Percentiles rank a stretch among this genome's conserved stretches.
Evolutionary conservation across 192 early-diverging fungal genomes (phyloP).

Genomic region (Glomus cerebriforme): DNA sequence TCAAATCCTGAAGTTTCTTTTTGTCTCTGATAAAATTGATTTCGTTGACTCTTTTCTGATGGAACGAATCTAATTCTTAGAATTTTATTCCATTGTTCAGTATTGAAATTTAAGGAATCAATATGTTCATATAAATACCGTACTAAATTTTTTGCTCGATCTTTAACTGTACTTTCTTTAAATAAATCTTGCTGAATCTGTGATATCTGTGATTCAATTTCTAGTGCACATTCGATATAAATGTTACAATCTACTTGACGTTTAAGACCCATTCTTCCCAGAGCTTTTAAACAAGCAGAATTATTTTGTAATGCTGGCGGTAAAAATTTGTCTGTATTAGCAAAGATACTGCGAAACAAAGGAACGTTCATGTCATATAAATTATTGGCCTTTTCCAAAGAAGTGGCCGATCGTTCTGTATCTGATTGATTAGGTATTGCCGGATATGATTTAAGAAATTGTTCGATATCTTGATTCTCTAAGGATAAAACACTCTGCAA

Average conservation of each 20-base stretch:
- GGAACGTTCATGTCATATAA: not conserved
- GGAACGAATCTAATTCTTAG: not conserved
- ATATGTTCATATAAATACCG: not conserved
- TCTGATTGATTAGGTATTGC: not conserved
- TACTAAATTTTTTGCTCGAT: not conserved
- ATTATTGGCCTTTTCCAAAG: not conserved
- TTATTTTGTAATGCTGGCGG: not conserved
- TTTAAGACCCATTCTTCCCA: not conserved
- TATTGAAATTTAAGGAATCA: not conserved
- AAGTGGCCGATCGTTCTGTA: not conserved
- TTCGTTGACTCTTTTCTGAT: not conserved
- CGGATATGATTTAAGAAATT: not conserved
- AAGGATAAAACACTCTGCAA: not conserved
- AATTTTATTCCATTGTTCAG: not conserved
- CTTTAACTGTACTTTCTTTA: not conserved
- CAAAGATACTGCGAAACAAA: not conserved
- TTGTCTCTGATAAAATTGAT: not conserved
- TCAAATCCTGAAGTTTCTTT: not conserved
- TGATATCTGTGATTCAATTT: not conserved
- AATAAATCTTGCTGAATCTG: not conserved
- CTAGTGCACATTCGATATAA: not conserved
- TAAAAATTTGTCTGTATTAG: not conserved
- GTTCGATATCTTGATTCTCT: not conserved
- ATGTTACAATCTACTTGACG: not conserved
- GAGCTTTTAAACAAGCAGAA: not conserved